Evolutionary conservation across 805 yeast genomes (phyloP).

Genomic region (Sugiyamaella chiloensis): DNA sequence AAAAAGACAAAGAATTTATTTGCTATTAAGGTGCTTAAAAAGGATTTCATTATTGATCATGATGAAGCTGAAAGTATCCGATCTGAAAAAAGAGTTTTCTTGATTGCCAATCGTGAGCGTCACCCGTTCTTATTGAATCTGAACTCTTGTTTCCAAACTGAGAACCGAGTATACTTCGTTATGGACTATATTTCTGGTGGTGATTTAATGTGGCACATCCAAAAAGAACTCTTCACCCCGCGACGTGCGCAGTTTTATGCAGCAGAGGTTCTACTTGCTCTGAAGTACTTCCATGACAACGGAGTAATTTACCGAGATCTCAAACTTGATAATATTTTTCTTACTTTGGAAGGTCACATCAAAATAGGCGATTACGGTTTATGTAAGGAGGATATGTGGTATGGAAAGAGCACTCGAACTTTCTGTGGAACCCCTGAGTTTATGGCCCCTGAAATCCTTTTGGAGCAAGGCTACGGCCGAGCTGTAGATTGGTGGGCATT

Average conservation of each 20-base stretch:
- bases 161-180: constrained; percentile 93
- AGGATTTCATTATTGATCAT: constrained; percentile 90
- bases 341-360: constrained; percentile 89
- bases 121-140: constrained; percentile 92
- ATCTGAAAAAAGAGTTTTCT: constrained; percentile 90
- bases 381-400: constrained; percentile 92
- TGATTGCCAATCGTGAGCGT: constrained; percentile 74
- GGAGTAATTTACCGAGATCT: constrained; percentile 96
- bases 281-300: constrained; percentile 90
- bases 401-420: constrained; percentile 80
- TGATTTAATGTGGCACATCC: constrained; percentile 99
- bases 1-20: constrained; percentile 76
- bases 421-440: constrained; percentile 99
- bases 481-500: constrained; percentile 99
- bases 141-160: constrained; percentile 96
- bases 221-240: constrained; percentile 82
- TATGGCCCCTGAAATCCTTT: constrained; percentile 97
- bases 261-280: constrained; percentile 87
- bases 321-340: constrained; percentile 88
- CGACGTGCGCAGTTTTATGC: constrained; percentile 96
- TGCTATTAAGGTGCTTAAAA: constrained; percentile 95
- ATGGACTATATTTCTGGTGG: constrained; percentile 99
- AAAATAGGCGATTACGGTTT: constrained; percentile 97
- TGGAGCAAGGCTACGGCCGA: constrained; percentile 88
- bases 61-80: constrained; percentile 95